Base-by-base conservation (phyloP, 768 basidiomycete genomes). In the Russula olivacea region DNA sequence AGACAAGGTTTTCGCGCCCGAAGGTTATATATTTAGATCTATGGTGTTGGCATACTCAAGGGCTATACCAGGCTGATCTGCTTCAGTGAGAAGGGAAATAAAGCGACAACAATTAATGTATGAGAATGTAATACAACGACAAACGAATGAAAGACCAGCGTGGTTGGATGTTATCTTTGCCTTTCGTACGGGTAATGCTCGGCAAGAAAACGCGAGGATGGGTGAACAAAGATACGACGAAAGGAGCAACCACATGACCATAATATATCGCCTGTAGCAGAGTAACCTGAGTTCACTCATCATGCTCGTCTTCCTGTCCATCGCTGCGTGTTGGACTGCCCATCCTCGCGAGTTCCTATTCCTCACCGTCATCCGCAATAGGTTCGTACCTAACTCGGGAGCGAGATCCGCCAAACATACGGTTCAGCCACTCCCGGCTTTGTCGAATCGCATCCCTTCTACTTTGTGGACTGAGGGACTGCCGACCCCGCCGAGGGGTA, bases 341-440 rank as follows among this genome's bases (percentile, higher is more conserved):
- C 79, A 81, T 78, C 80, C 80, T 81, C 80, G 74, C 72, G 74
- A 81, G 73, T 81, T 81, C 80, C 81, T 81, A 81, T 79, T 83
- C 81, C 55, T 81, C 80, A 52, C 69, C 72, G 51, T 72, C 77
- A 53, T 72, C 77, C 23, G 72, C 74, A 50, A 85, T 80, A 48
- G 81, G 79, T 60, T 77, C 74, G 68, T 85, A 85, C 48, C 74
- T 64, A 7, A 72, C 74, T 58, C 78, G 74, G 25, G 64, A 28
- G 59, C 76, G 73, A 25, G 72, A 69, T 32, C 80, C 73, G 30
- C 79, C 76, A 61, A 85, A 72, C 48, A 87, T 60, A 40, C 81
- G 80, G 55, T 74, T 74, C 49, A 87, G 75, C 80, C 84, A 85
- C 38, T 79, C 77, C 36, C 72, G 72, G 25, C 72, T 65, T 8